phyloP scores from a whole-genome alignment of 495 filamentous ascomycete species.

The Penicillium egyptiacum region DNA sequence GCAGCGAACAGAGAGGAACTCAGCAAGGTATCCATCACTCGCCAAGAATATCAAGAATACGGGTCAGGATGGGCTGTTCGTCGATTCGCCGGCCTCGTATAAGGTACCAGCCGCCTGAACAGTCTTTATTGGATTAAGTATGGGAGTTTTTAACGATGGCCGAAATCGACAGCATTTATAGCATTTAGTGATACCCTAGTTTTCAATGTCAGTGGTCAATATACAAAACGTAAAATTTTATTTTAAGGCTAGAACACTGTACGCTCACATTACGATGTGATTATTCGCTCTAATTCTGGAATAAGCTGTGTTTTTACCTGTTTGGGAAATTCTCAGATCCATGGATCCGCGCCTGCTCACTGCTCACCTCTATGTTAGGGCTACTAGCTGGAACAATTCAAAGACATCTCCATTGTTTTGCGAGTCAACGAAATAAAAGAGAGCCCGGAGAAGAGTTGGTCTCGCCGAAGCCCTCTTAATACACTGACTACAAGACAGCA shows the following conservation, averaged over 20 bases:
- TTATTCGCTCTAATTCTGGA: constrained; percentile 6
- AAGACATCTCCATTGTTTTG: neutral
- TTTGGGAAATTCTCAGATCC: neutral
- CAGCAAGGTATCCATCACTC: constrained; percentile 67
- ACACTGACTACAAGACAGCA: neutral
- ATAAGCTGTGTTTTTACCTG: neutral
- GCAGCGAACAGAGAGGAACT: constrained; percentile 65
- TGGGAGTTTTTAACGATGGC: constrained; percentile 9
- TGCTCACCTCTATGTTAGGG: neutral
- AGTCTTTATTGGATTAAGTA: constrained; percentile 9
- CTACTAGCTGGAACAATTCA: neutral
- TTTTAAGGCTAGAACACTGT: neutral
- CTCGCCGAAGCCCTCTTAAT: neutral
- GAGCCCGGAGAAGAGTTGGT: neutral
- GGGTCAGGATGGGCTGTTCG: constrained; percentile 75
- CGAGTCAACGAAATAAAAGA: neutral
- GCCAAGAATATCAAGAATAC: constrained; percentile 86
- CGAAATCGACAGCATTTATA: constrained; percentile 8
- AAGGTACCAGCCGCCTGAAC: neutral
- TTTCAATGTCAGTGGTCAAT: constrained; percentile 16
- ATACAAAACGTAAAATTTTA: neutral
- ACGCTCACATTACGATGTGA: neutral
- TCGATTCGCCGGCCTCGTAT: constrained; percentile 59
- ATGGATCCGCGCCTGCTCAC: neutral
- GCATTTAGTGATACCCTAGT: constrained; percentile 31